phyloP scores from a whole-genome alignment of 441 rosid genomes.

The Capsella rubella region DNA sequence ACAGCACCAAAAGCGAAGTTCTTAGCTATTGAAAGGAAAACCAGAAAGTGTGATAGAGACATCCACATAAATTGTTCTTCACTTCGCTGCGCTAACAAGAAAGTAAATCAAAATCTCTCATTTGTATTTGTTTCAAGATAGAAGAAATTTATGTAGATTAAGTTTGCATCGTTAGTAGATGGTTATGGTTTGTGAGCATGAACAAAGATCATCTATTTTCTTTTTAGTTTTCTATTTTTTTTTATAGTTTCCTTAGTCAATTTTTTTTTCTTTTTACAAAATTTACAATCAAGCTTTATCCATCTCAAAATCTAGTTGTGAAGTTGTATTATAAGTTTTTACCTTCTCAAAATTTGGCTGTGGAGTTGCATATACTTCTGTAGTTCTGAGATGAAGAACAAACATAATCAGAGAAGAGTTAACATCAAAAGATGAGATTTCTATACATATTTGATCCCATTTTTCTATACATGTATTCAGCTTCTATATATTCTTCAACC shows the following conservation, averaged over 20 bases:
- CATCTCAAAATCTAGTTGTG: not conserved
- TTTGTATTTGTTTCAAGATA: not conserved
- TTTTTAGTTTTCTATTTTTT: not conserved
- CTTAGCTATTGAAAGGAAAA: not conserved
- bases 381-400: not conserved
- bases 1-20: not conserved
- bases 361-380: not conserved
- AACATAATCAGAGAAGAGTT: not conserved
- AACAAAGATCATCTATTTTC: not conserved
- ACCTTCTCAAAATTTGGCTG: not conserved
- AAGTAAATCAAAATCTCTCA: conserved; percentile 8
- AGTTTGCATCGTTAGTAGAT: not conserved
- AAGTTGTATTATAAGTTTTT: no score
- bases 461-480: not conserved
- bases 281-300: not conserved
- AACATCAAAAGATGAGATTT: not conserved
- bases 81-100: not conserved
- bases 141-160: not conserved
- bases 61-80: not conserved
- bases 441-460: not conserved
- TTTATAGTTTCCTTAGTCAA: not conserved
- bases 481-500: not conserved
- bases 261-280: not conserved
- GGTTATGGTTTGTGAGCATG: not conserved
- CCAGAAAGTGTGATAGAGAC: no score